Conservation (phyloP, 192 early-diverging fungal genomes). For the Spinellus fusiger region DNA sequence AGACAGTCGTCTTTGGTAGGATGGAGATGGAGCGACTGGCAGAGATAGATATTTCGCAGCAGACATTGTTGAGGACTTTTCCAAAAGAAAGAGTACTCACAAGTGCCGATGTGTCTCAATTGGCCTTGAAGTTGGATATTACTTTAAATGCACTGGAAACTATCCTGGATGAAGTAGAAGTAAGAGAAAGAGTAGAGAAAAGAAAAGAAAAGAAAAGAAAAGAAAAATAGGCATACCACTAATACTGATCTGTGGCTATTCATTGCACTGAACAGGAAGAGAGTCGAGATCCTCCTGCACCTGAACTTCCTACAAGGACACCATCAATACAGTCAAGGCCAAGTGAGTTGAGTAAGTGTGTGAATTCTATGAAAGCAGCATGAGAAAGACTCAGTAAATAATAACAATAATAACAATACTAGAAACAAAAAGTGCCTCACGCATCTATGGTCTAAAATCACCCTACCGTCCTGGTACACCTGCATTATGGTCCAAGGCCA, state of each 20-base stretch:
- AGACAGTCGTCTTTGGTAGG: not conserved
- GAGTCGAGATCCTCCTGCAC: too few relatives aligned
- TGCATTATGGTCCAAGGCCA: not conserved
- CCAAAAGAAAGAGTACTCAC: not conserved
- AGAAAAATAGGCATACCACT: too few relatives aligned
- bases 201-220: too few relatives aligned
- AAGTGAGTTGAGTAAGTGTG: too few relatives aligned
- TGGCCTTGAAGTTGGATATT: not conserved
- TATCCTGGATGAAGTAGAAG: not conserved
- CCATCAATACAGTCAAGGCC: too few relatives aligned
- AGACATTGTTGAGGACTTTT: not conserved
- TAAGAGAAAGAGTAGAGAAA: too few relatives aligned
- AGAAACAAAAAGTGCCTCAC: not conserved
- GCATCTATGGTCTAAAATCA: not conserved
- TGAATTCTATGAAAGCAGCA: too few relatives aligned
- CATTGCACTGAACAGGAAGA: too few relatives aligned
- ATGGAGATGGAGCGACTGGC: not conserved
- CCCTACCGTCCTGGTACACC: not conserved
- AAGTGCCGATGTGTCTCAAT: not conserved
- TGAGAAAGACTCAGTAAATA: too few relatives aligned
- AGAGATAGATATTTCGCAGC: not conserved
- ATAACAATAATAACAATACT: too few relatives aligned
- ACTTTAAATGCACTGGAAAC: not conserved
- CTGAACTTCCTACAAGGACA: too few relatives aligned
- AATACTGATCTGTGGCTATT: too few relatives aligned